Evolutionary conservation across 805 yeast species (phyloP).

Genomic region (Candida koratica): DNA sequence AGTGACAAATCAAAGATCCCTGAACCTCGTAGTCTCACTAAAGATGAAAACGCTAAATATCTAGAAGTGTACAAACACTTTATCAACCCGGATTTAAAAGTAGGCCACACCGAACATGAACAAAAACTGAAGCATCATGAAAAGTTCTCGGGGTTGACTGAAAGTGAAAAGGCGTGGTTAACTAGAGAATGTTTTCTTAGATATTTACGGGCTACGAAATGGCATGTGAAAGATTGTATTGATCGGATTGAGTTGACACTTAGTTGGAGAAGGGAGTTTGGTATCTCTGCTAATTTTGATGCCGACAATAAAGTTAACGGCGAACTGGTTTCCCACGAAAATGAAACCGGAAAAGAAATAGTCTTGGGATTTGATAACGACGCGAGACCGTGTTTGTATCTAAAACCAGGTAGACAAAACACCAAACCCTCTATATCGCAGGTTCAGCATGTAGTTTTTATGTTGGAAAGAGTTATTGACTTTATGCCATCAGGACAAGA

Average conservation of each 20-base stretch:
- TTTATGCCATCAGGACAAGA: conserved; percentile 97
- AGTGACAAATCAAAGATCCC: conserved; percentile 40
- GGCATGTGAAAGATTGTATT: conserved; percentile 71
- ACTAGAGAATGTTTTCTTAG: conserved; percentile 88
- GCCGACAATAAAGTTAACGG: conserved; percentile 52
- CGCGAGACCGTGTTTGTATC: conserved; percentile 85
- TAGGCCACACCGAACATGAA: conserved; percentile 50
- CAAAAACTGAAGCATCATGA: conserved; percentile 37
- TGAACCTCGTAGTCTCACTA: conserved; percentile 47
- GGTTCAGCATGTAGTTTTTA: conserved; percentile 91
- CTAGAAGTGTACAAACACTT: conserved; percentile 61
- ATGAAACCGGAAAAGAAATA: conserved; percentile 89
- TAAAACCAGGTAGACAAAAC: conserved; percentile 94
- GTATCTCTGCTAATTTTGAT: conserved; percentile 42
- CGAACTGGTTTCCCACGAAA: conserved; percentile 57
- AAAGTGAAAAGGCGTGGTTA: conserved; percentile 82
- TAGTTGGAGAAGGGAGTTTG: conserved; percentile 93
- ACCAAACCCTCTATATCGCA: conserved; percentile 87
- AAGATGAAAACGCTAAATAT: conserved; percentile 59
- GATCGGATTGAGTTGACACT: conserved; percentile 71
- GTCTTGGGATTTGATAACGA: conserved; percentile 88
- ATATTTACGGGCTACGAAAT: conserved; percentile 89
- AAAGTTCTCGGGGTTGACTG: conserved; percentile 19
- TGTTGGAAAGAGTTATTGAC: conserved; percentile 89
- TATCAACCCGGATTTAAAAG: conserved; percentile 44